phyloP scores from a whole-genome alignment of 208 protist genomes.

The Crithidia fasciculata region DNA sequence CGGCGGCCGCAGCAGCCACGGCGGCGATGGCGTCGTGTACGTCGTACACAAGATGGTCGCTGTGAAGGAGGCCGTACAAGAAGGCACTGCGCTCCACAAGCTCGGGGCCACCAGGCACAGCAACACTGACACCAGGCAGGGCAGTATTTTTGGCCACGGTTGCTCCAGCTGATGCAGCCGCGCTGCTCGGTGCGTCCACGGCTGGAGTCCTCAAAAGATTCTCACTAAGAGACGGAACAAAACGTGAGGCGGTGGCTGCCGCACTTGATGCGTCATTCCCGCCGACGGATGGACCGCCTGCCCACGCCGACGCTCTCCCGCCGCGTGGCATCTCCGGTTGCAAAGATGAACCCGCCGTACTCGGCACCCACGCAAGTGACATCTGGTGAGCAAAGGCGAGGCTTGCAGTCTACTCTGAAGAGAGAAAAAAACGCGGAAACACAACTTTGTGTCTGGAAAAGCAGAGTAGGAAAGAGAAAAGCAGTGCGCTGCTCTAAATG shows the following conservation, averaged over 20 bases:
- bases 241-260: neutral
- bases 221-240: neutral
- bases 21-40: conserved; percentile 31
- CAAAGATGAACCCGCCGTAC: neutral
- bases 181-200: neutral
- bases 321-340: neutral
- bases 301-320: neutral
- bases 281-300: neutral
- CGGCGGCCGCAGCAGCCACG: neutral
- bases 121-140: neutral
- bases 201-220: neutral
- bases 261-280: neutral
- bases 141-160: neutral
- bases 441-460: neutral
- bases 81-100: conserved; percentile 32
- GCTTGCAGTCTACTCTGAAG: neutral
- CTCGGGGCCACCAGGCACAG: neutral
- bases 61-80: conserved; percentile 25
- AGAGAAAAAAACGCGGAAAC: neutral
- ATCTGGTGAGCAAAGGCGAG: too few relatives aligned
- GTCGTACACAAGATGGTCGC: conserved; percentile 21
- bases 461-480: neutral
- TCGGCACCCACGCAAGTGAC: neutral
- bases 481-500: too few relatives aligned
- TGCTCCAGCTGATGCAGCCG: neutral